These are phyloP conservation scores for Xylaria telfairii DNA, from an alignment of 495 filamentous ascomycete species.

Conservation along the genomic window DNA sequence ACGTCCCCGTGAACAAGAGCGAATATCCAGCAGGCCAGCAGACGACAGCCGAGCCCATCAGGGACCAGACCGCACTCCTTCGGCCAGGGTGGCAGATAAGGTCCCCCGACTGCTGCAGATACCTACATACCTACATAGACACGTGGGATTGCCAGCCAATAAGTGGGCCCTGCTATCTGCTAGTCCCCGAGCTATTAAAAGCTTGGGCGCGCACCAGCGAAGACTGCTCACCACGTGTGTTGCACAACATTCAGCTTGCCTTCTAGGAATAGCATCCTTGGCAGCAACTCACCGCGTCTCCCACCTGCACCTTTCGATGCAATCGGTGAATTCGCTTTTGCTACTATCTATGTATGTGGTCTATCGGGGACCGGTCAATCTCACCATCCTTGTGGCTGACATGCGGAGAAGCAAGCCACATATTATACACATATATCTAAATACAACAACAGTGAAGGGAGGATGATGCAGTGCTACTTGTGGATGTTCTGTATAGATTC, in stretches of 20 bases:
- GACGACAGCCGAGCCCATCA: not conserved
- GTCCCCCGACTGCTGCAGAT: not conserved
- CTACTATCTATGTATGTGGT: not conserved
- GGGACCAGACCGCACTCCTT: not conserved
- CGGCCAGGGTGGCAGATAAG: not conserved
- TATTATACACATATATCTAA: too few species aligned
- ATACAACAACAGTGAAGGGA: not conserved
- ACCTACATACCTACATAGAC: not conserved
- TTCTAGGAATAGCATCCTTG: not conserved
- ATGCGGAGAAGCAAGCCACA: not conserved
- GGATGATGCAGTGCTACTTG: not conserved
- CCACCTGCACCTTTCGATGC: not conserved
- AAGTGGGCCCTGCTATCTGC: conserved; percentile 7
- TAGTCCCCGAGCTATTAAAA: conserved; percentile 2
- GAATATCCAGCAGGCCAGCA: not conserved
- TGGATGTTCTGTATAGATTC: not conserved
- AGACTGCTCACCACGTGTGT: conserved; percentile 19
- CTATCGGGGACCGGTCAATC: not conserved
- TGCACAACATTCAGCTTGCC: conserved; percentile 6
- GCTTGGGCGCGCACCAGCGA: not conserved
- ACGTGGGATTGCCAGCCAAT: conserved; percentile 19
- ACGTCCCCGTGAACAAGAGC: not conserved
- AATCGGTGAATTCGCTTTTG: not conserved
- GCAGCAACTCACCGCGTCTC: not conserved
- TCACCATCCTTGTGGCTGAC: not conserved